Evolutionary conservation across 2,329 filamentous ascomycete genomes (phyloP), one percentile per base, ranked within the genome.

Genomic region (Juglanconis sp.): DNA sequence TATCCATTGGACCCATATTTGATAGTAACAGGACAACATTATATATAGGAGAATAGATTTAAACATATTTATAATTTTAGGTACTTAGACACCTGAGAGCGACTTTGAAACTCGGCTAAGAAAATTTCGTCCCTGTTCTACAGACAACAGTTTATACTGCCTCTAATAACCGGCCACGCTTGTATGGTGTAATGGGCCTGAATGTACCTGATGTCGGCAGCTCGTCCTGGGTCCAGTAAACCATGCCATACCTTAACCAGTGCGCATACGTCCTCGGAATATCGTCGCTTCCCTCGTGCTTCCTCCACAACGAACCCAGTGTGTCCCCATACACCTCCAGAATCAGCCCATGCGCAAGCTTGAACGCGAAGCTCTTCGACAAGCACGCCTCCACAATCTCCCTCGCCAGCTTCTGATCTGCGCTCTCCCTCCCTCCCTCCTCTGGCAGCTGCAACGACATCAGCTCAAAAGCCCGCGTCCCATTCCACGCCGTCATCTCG

Each of bases 281-380:
- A 66, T 76, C 65, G 65, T 85, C 82, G 0, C 76, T 76, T 1
- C 79, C 82, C 2, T 71, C 68, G 64, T 84, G 64, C 38, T 75
- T 76, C 67, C 79, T 77, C 82, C 82, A 85, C 36, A 83, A 64
- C 32, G 80, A 81, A 1, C 81, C 81, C 10, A 86, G 69, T 1
- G 82, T 85, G 17, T 76, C 72, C 1, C 78, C 77, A 32, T 77
- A 69, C 0, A 84, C 76, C 40, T 76, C 73, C 8, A 84, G 51
- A 31, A 84, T 84, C 31, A 84, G 65, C 0, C 82, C 82, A 63
- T 84, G 81, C 0, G 81, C 80, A 7, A 86, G 69, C 69, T 85
- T 85, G 68, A 85, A 80, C 1, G 76, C 78, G 67, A 82, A 85
- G 63, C 81, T 83, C 60, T 69, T 73, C 13, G 64, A 67, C n/a